Conservation (phyloP, 169 alveolate species). For the Ichthyophthirius multifiliis region DNA sequence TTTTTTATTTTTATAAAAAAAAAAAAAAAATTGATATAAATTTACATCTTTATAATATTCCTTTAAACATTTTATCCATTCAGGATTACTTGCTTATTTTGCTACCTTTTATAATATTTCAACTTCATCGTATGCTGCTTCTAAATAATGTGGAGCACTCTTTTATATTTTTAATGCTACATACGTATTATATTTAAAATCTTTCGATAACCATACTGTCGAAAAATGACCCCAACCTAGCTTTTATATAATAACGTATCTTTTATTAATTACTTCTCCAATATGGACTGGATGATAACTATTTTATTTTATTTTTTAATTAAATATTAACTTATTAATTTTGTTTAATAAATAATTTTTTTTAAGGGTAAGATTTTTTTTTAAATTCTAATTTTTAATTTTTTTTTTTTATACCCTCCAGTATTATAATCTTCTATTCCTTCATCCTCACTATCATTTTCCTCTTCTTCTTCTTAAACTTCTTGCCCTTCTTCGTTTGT, state of each 20-base stretch:
- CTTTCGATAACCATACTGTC: conserved; percentile 98
- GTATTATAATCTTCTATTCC: conserved; percentile 73
- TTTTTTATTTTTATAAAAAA: no score
- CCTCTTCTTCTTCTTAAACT: no score
- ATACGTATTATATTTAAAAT: conserved; percentile 85
- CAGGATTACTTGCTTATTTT: conserved; percentile 42
- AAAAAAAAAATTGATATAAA: no score
- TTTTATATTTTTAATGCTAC: conserved; percentile 98
- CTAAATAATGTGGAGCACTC: conserved; percentile 95
- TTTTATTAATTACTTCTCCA: conserved; percentile 92
- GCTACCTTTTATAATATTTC: conserved; percentile 90
- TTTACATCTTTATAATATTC: conserved; percentile 45
- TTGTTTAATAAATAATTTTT: no score
- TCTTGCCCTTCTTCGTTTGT: no score
- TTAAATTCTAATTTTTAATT: no score
- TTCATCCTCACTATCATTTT: conserved; percentile 75
- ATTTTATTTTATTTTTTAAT: no score
- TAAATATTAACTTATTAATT: no score
- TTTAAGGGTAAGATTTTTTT: no score
- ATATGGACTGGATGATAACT: conserved; percentile 93
- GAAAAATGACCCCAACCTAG: conserved; percentile 99
- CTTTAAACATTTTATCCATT: conserved; percentile 38
- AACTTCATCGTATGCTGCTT: conserved; percentile 98
- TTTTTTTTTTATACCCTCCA: conserved; percentile 42
- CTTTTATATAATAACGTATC: conserved; percentile 96